A percentile compares a stretch with the other conserved stretches of the same genome.
phyloP scores from a whole-genome alignment of 1,284 basidiomycete genomes.

The Coriolopsis trogii region DNA sequence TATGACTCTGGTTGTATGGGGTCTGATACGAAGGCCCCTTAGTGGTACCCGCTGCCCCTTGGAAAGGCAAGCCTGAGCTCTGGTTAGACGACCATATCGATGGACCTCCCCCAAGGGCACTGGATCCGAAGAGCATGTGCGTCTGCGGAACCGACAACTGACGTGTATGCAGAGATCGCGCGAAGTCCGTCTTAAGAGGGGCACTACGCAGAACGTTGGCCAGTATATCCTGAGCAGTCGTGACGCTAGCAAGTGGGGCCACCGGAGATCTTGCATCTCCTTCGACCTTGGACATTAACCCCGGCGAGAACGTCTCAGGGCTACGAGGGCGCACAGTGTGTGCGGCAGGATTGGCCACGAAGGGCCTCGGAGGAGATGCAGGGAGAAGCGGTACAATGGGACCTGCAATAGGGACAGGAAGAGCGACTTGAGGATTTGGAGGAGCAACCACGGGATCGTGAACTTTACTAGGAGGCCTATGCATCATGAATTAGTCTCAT shows the following conservation, averaged over 20 bases:
- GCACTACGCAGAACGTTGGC: slow-evolving; percentile 45
- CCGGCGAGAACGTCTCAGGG: slow-evolving; percentile 8
- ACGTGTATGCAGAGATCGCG: slow-evolving; percentile 29
- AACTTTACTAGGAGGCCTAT: slow-evolving; percentile 6
- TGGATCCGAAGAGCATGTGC: slow-evolving; percentile 35
- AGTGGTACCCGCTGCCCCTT: slow-evolving; percentile 11
- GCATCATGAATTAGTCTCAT: not conserved
- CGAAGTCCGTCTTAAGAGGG: slow-evolving; percentile 19
- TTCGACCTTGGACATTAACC: slow-evolving; percentile 15
- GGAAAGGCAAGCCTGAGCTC: slow-evolving; percentile 12
- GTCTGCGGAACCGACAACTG: slow-evolving; percentile 31
- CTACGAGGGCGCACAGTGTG: no score
- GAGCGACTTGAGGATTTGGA: no score
- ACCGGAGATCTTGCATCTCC: slow-evolving; percentile 11
- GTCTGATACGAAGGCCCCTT: slow-evolving; percentile 7
- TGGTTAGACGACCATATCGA: slow-evolving; percentile 37
- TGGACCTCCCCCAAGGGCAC: slow-evolving; percentile 22
- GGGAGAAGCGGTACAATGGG: no score
- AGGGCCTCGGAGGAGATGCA: no score
- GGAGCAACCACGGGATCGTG: slow-evolving; percentile 18
- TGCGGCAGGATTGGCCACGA: no score
- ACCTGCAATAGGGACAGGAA: no score
- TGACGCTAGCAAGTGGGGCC: slow-evolving; percentile 33
- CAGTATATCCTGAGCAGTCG: slow-evolving; percentile 66
- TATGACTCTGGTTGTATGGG: slow-evolving; percentile 5